Base-by-base conservation (phyloP, 1,139 yeast species). In the Yarrowia galli region DNA sequence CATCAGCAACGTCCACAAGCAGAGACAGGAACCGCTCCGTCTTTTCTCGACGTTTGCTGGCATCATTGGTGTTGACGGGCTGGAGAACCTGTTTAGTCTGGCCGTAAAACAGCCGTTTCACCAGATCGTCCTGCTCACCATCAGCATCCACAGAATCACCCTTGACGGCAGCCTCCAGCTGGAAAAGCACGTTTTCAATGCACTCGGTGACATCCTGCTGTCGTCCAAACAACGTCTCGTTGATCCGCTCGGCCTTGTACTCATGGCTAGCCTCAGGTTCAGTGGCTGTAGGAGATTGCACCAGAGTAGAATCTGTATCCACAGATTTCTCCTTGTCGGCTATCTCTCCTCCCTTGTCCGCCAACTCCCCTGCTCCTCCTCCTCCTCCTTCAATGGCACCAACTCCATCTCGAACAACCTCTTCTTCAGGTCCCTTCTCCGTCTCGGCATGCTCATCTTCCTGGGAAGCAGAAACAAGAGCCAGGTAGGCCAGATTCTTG, bases 161-260 rank as follows among this genome's bases (percentile, higher is more conserved):
- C 63, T 85, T 87, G 70, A 90, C 82, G 0, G 97, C 96, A n/a
- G 97, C 91, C 75, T 93, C 98, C 38, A 93, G 81, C 76, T 93
- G 98, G 71, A 89, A 91, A n/a, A 93, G 82, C 5, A 95, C 98
- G 77, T 95, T 95, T 69, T 93, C 97, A 74, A 95, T 92, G 78
- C 98, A 93, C 76, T 95, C 99, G 0, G 98, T 92, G 20, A 95
- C 98, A 80, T 95, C 99, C 76, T 95, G 99, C 76, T 95, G 99
- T 72, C 97, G 84, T 2, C 97, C 97, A 71, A 91, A 84, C 35
- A 74, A 63, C 10, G 75, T 75, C 46, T 70, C 68, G 58, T 73
- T 73, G 28, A 74, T 73, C 42, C 73, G 66, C 42, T 73, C 67
- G 12, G 67, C 58, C 45, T 70, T 69, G 63, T 71, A 72, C 58